These are phyloP conservation scores for Carex scoparia DNA, from an alignment of 176 grass and related monocot species.

Conservation along the genomic window DNA sequence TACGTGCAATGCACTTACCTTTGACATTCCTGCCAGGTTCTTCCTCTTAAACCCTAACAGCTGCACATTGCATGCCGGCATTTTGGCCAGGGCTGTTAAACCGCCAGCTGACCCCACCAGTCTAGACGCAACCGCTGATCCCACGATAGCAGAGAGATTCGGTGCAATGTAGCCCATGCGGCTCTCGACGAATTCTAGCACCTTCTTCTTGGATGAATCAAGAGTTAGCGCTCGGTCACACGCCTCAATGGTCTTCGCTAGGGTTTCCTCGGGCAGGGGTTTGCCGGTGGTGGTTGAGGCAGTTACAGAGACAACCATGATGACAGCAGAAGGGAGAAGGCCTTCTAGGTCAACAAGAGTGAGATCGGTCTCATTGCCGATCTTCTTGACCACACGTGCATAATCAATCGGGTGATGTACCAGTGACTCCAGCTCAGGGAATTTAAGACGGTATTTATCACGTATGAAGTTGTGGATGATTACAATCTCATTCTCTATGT, in stretches of 20 bases:
- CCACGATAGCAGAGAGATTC: constrained; percentile 82
- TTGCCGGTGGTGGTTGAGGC: constrained; percentile 87
- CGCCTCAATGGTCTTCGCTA: constrained; percentile 64
- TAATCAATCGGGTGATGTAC: constrained; percentile 95
- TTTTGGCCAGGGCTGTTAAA: constrained; percentile 70
- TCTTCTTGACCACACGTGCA: constrained; percentile 87
- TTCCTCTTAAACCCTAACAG: constrained; percentile 73
- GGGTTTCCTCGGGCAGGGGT: constrained; percentile 65
- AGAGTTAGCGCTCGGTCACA: constrained; percentile 75
- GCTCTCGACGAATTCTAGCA: constrained; percentile 88
- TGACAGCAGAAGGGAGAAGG: constrained; percentile 83
- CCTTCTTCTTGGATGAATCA: constrained; percentile 84
- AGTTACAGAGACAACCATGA: constrained; percentile 81
- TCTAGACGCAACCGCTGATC: constrained; percentile 76
- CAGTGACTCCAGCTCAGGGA: constrained; percentile 82
- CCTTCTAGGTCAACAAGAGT: constrained; percentile 83
- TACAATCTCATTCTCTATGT: constrained; percentile 88
- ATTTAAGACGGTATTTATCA: constrained; percentile 78
- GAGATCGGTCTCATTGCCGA: constrained; percentile 83
- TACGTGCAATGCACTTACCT: constrained; percentile 58
- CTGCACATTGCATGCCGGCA: constrained; percentile 96
- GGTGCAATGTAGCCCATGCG: constrained; percentile 82
- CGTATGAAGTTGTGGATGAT: constrained; percentile 96
- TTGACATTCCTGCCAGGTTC: constrained; percentile 84
- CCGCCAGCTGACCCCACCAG: constrained; percentile 81